Base-by-base conservation (phyloP, 805 yeast genomes). In the Myxozyma monticola region DNA sequence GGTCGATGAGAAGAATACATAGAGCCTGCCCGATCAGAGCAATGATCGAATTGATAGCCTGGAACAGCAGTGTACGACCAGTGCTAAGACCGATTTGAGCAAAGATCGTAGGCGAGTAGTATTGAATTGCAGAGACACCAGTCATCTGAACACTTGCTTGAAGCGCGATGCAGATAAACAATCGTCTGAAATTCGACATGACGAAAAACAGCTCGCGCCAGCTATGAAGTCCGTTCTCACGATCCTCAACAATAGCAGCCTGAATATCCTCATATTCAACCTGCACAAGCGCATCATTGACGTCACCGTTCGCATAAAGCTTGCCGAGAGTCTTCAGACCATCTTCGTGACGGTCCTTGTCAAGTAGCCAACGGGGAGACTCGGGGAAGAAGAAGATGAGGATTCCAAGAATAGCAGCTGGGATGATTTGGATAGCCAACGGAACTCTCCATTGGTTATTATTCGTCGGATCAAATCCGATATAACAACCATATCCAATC, bases 141-240 rank as follows among this genome's bases (percentile, higher is more conserved):
- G 95, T 80, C 63, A 87, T 80, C 69, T 90, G 96, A 69, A 89
- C 96, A 64, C 86, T 72, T 17, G 86, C 83, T 68, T 86, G 95
- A 24, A 85, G 60, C 3, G 73, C 67, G 48, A 81, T 76, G 45
- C 95, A 93, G 15, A 90, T 81, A 21, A 78, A 50, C 67, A 84
- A 72, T n/a, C 49, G 42, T 4, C 15, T 40, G 34, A 18, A 10
- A 3, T 20, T 37, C 21, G 26, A 35, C 29, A 26, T 36, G 24
- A 10, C 18, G 4, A 15, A 15, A 89, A 87, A 68, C 88, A 87
- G 59, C 84, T 78, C 21, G 90, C 88, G 39, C 96, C 93, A 67
- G 9, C 10, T 15, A 14, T 10, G 17, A 5, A 4, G 12, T 8
- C 29, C 30, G 12, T 29, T 29, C 10, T 40, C 36, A n/a, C 15